phyloP scores from a whole-genome alignment of 106 monocot genomes.

The Alisma plantagoaquatica region DNA sequence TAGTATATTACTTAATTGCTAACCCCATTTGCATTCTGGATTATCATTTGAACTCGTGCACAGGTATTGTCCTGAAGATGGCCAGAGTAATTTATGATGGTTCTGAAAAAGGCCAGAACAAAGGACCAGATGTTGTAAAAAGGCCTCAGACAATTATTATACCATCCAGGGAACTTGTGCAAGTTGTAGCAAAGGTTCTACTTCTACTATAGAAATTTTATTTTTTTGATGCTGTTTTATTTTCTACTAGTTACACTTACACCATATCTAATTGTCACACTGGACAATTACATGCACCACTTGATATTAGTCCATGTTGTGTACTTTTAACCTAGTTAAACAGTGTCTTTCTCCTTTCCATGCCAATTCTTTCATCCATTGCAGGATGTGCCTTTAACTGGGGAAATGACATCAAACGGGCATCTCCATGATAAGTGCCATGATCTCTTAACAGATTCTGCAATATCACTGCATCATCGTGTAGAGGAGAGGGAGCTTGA shows the following conservation, averaged over 20 bases:
- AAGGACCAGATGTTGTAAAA: slow-evolving; percentile 26
- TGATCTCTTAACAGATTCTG: slow-evolving; percentile 86
- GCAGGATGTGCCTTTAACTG: slow-evolving; percentile 61
- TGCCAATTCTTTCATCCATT: not conserved
- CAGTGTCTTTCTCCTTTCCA: too few species aligned
- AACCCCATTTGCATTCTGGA: not conserved
- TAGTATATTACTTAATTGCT: not conserved
- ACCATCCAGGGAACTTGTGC: slow-evolving; percentile 75
- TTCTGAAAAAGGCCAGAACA: slow-evolving; percentile 44
- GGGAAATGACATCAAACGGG: slow-evolving; percentile 34
- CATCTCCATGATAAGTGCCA: slow-evolving; percentile 37
- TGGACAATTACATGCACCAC: not conserved
- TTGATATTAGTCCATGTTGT: too few species aligned
- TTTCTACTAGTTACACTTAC: not conserved
- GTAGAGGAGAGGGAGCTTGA: slow-evolving; percentile 83
- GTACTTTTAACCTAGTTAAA: too few species aligned
- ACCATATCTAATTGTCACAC: not conserved
- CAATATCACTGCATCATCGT: slow-evolving; percentile 70
- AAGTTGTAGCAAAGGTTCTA: slow-evolving; percentile 85
- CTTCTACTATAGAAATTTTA: not conserved
- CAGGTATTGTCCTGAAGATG: slow-evolving; percentile 87
- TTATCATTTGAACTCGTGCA: slow-evolving; percentile 7
- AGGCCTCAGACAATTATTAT: slow-evolving; percentile 85
- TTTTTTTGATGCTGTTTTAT: not conserved
- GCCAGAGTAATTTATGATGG: slow-evolving; percentile 72